Percentiles rank a stretch among this genome's conserved stretches.
Evolutionary conservation across 2,329 filamentous ascomycete genomes (phyloP).

Genomic region (Aspergillus sp.): DNA sequence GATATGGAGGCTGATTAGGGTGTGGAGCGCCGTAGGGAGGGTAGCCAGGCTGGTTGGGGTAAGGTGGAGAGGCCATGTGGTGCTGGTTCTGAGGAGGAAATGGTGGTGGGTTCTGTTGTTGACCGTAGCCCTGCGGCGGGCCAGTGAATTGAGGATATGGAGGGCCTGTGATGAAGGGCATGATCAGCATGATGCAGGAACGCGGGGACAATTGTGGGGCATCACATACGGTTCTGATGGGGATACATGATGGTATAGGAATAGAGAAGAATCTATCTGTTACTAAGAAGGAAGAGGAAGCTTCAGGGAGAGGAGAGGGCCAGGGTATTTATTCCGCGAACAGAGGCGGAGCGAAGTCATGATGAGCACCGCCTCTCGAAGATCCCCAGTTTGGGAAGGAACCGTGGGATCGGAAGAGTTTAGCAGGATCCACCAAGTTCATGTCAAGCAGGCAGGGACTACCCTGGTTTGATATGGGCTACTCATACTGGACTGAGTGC

Average conservation of each 20-base stretch:
- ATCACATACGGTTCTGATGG: neutral
- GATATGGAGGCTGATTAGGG: neutral
- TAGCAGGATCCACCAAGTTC: neutral
- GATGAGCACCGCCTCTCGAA: neutral
- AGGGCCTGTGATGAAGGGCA: constrained; percentile 20
- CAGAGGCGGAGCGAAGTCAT: neutral
- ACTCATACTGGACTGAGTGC: too few relatives aligned
- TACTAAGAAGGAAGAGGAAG: neutral
- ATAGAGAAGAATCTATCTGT: neutral
- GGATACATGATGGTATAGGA: neutral
- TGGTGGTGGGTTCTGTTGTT: neutral
- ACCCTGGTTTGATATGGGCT: too few relatives aligned
- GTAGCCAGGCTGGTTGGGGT: neutral
- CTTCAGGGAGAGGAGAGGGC: neutral
- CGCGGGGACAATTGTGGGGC: neutral
- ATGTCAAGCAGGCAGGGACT: too few relatives aligned
- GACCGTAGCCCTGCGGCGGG: neutral
- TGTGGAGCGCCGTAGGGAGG: constrained; percentile 21
- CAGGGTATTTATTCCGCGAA: neutral
- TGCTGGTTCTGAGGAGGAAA: neutral
- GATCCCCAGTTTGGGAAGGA: neutral
- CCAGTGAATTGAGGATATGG: constrained; percentile 21
- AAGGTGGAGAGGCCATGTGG: neutral
- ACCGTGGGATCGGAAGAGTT: neutral
- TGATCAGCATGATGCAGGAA: neutral